Evolutionary conservation across 2,329 filamentous ascomycete species (phyloP).

Genomic region (Apiospora aurea): DNA sequence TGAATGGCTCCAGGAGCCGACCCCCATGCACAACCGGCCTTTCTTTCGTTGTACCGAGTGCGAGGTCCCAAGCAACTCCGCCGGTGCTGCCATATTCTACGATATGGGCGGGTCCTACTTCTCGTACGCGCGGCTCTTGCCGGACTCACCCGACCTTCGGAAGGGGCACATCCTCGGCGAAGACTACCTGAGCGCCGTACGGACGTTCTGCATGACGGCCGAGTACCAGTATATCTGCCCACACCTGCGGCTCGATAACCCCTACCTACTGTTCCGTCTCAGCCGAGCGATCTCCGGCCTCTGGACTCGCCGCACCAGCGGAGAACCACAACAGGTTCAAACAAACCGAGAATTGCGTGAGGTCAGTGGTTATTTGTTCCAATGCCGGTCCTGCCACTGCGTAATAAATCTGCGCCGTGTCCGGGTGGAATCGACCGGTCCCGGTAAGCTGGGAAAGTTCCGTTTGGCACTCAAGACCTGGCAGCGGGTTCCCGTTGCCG

Average conservation of each 20-base stretch:
- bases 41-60: neutral
- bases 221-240: neutral
- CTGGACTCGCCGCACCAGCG: neutral
- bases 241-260: neutral
- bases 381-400: neutral
- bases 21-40: too few relatives aligned
- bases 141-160: neutral
- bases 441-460: neutral
- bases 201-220: neutral
- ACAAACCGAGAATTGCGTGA: neutral
- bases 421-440: neutral
- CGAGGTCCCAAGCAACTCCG: neutral
- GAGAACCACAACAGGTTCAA: neutral
- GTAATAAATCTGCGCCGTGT: neutral
- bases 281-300: neutral
- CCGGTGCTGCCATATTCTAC: neutral
- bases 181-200: neutral
- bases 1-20: neutral
- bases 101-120: neutral
- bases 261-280: neutral
- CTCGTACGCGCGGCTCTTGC: neutral
- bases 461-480: neutral
- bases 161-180: neutral
- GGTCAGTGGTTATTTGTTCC: neutral
- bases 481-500: neutral